Percentiles rank a stretch among this genome's conserved stretches.
Evolutionary conservation across 345 rosid species (phyloP).

Genomic region (Carallia brachiata): DNA sequence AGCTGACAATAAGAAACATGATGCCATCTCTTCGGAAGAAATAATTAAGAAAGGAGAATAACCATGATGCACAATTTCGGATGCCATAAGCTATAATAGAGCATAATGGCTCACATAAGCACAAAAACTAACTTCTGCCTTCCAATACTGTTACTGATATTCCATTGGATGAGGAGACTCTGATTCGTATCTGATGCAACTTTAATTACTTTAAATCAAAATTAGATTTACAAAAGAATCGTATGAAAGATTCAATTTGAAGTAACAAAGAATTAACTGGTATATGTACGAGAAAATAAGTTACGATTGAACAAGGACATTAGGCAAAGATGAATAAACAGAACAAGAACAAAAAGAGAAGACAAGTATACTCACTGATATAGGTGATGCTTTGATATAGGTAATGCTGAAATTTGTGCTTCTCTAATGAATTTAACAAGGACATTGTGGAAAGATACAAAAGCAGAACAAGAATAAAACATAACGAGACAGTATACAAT

Average conservation of each 20-base stretch:
- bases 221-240: too few species aligned
- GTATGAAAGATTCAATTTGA: too few species aligned
- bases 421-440: slow-evolving; percentile 39
- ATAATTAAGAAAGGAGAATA: slow-evolving; percentile 82
- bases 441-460: slow-evolving; percentile 17
- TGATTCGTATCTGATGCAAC: too few species aligned
- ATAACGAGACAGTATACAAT: not conserved
- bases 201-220: too few species aligned
- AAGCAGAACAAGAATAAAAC: slow-evolving; percentile 40
- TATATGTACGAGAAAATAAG: too few species aligned
- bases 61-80: slow-evolving; percentile 44
- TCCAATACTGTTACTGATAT: too few species aligned
- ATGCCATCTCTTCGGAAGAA: slow-evolving; percentile 81
- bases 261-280: too few species aligned
- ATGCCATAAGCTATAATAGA: slow-evolving; percentile 18
- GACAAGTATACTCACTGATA: not conserved
- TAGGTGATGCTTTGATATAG: too few species aligned
- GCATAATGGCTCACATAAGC: slow-evolving; percentile 6
- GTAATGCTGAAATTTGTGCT: slow-evolving; percentile 64
- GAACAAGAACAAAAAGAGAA: slow-evolving; percentile 65
- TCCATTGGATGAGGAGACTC: not conserved
- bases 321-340: slow-evolving; percentile 61
- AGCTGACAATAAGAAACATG: slow-evolving; percentile 72
- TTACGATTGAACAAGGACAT: slow-evolving; percentile 17
- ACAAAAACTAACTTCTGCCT: slow-evolving; percentile 12